Conservation (phyloP, 345 rosid genomes). For the Microcos paniculata region DNA sequence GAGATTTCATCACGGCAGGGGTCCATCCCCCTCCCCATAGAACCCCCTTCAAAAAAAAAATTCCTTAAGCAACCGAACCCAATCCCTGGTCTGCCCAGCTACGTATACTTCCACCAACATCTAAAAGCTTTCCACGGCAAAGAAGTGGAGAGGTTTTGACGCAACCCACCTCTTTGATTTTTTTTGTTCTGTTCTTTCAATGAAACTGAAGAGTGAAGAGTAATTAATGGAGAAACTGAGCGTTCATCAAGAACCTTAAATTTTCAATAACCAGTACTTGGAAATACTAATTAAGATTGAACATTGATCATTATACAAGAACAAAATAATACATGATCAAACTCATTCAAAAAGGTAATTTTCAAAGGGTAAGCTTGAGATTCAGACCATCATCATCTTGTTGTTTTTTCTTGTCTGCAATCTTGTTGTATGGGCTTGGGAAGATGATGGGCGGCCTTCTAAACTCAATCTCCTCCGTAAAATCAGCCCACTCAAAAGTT, state of each 20-base stretch:
- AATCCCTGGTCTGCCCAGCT: neutral
- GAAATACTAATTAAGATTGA: neutral
- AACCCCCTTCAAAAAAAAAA: too few relatives aligned
- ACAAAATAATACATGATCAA: neutral
- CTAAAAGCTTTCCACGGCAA: neutral
- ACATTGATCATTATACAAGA: neutral
- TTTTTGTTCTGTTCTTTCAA: neutral
- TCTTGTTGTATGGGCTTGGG: neutral
- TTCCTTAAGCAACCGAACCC: neutral
- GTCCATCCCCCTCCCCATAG: too few relatives aligned
- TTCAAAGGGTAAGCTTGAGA: conserved; percentile 11
- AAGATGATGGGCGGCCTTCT: conserved; percentile 9
- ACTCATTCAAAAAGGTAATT: neutral
- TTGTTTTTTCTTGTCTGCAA: neutral
- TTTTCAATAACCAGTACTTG: neutral
- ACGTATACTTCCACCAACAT: neutral
- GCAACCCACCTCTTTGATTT: neutral
- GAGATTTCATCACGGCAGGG: too few relatives aligned
- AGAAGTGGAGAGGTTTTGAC: neutral
- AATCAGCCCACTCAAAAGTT: conserved; percentile 10
- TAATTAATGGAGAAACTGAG: neutral
- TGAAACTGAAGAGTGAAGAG: neutral
- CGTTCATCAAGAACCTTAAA: neutral
- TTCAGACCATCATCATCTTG: conserved; percentile 14
- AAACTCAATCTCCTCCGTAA: conserved; percentile 9